Evolutionary conservation across 148 eudicot genomes (phyloP).

Genomic region (Hydrangea macrophylla): DNA sequence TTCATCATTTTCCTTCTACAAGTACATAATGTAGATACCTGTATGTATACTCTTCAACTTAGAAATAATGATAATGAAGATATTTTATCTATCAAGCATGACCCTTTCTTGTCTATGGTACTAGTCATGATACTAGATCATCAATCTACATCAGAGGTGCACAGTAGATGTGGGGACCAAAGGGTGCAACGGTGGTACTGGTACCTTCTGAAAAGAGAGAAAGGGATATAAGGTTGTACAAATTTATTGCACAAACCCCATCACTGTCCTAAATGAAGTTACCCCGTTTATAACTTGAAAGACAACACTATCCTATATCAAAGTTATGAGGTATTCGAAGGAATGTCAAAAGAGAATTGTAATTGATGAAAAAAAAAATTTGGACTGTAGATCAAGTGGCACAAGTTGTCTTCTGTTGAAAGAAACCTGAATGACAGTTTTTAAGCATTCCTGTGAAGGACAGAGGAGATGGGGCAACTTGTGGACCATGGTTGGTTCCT

Average conservation of each 20-base stretch:
- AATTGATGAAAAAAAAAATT: slow-evolving; percentile 1
- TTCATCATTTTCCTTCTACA: slow-evolving; percentile 9
- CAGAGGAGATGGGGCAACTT: slow-evolving; percentile 10
- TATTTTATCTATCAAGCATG: slow-evolving; percentile 11
- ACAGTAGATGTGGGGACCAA: not conserved
- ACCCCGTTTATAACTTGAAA: not conserved
- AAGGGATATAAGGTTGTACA: not conserved
- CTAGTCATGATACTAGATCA: not conserved
- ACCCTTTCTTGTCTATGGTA: not conserved
- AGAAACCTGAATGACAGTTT: slow-evolving; percentile 8
- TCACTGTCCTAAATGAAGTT: too few relatives aligned
- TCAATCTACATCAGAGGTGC: not conserved
- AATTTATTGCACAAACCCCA: too few relatives aligned
- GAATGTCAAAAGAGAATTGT: not conserved
- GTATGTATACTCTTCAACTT: slow-evolving; percentile 22
- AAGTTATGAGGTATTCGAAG: not conserved
- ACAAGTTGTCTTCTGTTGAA: slow-evolving; percentile 15
- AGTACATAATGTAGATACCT: slow-evolving; percentile 25
- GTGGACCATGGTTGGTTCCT: not conserved
- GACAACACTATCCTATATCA: not conserved
- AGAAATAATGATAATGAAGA: slow-evolving; percentile 22
- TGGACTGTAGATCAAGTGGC: slow-evolving; percentile 13
- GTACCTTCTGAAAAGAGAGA: not conserved
- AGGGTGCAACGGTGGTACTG: too few relatives aligned
- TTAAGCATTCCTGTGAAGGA: not conserved